Base-by-base conservation (phyloP, 2,329 filamentous ascomycete genomes). In the Pseudogymnoascus sp. region DNA sequence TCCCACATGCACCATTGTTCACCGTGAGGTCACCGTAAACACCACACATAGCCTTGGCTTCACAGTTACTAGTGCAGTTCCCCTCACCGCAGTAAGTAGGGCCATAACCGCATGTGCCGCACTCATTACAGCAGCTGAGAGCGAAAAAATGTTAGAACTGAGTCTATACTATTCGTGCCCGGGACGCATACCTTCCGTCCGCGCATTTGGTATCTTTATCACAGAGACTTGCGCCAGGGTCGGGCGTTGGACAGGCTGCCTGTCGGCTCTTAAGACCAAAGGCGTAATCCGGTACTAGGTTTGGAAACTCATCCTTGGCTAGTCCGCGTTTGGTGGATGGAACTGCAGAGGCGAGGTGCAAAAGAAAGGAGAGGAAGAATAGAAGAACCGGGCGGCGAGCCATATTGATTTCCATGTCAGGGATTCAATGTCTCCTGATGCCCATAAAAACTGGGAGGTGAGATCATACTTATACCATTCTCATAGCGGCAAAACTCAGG, bases 31-130 rank as follows among this genome's bases (percentile, higher is more conserved):
- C 35, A 16, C 60, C 64, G 20, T 67, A 60, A 38, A 67, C 22
- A 62, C 72, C 73, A 60, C 73, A 75, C 65, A 71, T 69, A 22
- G 73, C 70, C 7, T 63, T 67, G 2, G 73, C 69, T 39, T 71
- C 64, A 38, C 68, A 69, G 20, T 67, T 67, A 2, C 62, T 65
- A 9, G 65, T 64, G 25, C 66, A 68, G 59, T 70, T 12, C 66
- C 65, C 43, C 68, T 68, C 35, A 16, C 57, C 7, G 58, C 68
- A 69, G 58, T 62, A 67, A 30, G 60, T 62, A 1, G 59, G 54
- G 1, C 63, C 65, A 57, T 62, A 70, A 4, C 67, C 65, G 8
- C 57, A 62, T 22, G 43, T 22, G n/a, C 57, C 63, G 6, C 41
- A 47, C 25, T 47, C 41, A 28, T 20, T 47, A n/a, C 41, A 47